phyloP scores from a whole-genome alignment of 148 eudicot genomes.

The Chenopodium quinoa region DNA sequence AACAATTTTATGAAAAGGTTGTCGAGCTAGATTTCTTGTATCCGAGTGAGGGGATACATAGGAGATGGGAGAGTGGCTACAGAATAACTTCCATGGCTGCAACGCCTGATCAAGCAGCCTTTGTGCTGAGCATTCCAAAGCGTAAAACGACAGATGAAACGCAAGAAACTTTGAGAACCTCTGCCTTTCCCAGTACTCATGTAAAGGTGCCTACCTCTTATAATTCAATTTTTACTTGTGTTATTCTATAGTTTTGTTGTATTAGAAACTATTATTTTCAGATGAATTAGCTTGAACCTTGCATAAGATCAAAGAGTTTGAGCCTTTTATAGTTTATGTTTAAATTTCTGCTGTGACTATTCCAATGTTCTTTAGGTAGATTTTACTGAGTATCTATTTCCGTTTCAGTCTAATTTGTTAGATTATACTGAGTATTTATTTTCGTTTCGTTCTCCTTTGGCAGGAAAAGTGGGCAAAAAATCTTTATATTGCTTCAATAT shows the following conservation, averaged over 20 bases:
- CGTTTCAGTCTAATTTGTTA: too few species aligned
- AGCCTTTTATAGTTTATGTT: background rate
- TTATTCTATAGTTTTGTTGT: too few species aligned
- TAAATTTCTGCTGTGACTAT: background rate
- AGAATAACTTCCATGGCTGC: constrained; percentile 96
- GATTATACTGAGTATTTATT: background rate
- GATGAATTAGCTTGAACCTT: background rate
- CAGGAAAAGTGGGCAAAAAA: constrained; percentile 91
- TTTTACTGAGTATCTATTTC: background rate
- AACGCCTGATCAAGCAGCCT: constrained; percentile 87
- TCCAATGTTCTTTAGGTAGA: background rate
- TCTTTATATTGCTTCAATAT: constrained; percentile 82
- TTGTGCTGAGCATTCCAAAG: constrained; percentile 78
- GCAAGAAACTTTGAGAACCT: constrained; percentile 86
- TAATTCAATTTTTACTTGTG: background rate
- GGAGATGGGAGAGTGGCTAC: constrained; percentile 88
- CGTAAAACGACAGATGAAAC: constrained; percentile 85
- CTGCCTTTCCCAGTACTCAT: constrained; percentile 92
- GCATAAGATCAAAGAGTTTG: background rate
- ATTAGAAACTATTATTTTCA: background rate
- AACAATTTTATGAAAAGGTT: constrained; percentile 40
- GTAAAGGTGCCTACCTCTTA: constrained; percentile 56
- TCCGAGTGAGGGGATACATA: constrained; percentile 93
- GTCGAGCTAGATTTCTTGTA: constrained; percentile 89
- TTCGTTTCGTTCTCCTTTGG: constrained; percentile 8